Percentiles rank a stretch among this genome's conserved stretches.
Conservation (phyloP, 148 eudicot species). For the Tetragonia tetragonoides region DNA sequence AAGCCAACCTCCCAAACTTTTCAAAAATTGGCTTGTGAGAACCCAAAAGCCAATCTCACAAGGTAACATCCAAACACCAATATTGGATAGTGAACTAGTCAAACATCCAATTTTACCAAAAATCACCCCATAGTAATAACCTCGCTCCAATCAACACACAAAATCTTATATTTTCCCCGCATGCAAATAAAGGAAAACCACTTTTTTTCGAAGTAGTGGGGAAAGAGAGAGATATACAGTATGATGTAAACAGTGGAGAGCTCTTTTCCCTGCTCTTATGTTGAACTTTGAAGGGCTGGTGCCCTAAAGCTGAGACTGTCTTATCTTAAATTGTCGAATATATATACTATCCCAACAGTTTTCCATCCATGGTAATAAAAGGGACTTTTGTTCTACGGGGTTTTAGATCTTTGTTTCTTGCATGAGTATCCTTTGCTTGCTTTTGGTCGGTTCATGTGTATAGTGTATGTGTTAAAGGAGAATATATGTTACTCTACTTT, state of each 20-base stretch:
- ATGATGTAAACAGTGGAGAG: too few relatives aligned
- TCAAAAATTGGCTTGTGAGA: too few relatives aligned
- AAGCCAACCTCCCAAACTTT: too few relatives aligned
- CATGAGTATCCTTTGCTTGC: background rate
- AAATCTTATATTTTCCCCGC: conserved; percentile 8
- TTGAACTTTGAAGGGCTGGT: conserved; percentile 24
- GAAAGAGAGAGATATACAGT: too few relatives aligned
- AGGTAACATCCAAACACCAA: too few relatives aligned
- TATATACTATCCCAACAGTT: background rate
- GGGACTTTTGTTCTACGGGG: conserved; percentile 21
- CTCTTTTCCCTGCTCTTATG: too few relatives aligned
- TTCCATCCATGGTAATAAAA: background rate
- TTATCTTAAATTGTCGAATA: too few relatives aligned
- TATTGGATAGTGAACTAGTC: too few relatives aligned
- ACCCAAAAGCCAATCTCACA: too few relatives aligned
- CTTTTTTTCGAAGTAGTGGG: conserved; percentile 14
- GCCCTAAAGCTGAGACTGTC: conserved; percentile 56
- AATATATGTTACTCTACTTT: background rate
- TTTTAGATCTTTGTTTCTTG: conserved; percentile 22
- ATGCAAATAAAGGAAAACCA: conserved; percentile 23
- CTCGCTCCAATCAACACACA: background rate
- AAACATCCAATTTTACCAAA: too few relatives aligned
- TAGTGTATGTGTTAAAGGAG: background rate
- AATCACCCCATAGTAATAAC: too few relatives aligned
- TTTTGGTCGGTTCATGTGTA: conserved; percentile 29